These are phyloP conservation scores for Agrostemma githago DNA, from an alignment of 148 eudicot genomes.

Conservation along the genomic window DNA sequence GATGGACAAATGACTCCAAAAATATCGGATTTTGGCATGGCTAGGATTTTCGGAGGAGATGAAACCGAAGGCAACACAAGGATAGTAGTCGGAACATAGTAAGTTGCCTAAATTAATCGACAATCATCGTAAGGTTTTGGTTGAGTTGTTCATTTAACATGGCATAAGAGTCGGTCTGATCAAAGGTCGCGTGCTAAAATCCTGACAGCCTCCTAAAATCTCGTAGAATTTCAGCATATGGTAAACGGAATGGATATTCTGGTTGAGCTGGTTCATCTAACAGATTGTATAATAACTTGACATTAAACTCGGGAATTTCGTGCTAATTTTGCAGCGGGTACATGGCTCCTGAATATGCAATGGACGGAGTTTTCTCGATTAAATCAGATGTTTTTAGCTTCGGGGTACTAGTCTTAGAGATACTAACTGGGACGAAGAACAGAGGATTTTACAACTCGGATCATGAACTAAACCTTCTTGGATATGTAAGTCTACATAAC, in stretches of 20 bases:
- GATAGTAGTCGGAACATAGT: conserved; percentile 79
- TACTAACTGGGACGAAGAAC: conserved; percentile 35
- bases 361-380: conserved; percentile 37
- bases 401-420: conserved; percentile 46
- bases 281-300: too few relatives aligned
- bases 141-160: too few relatives aligned
- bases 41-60: conserved; percentile 77
- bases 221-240: too few relatives aligned
- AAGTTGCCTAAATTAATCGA: conserved; percentile 19
- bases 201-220: too few relatives aligned
- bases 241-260: too few relatives aligned
- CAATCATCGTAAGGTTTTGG: too few relatives aligned
- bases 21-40: conserved; percentile 89
- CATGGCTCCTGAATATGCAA: conserved; percentile 52
- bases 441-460: conserved; percentile 24
- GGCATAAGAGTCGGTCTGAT: too few relatives aligned
- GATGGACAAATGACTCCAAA: conserved; percentile 67
- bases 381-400: conserved; percentile 53
- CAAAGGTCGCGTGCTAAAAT: too few relatives aligned
- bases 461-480: conserved; percentile 34
- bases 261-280: too few relatives aligned
- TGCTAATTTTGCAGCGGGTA: conserved; percentile 32
- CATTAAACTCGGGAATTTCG: background rate
- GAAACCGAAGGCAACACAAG: conserved; percentile 60
- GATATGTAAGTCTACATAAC: conserved; percentile 31